Conservation (phyloP, 192 early-diverging fungal species). For the Gaertneriomyces sp. region DNA sequence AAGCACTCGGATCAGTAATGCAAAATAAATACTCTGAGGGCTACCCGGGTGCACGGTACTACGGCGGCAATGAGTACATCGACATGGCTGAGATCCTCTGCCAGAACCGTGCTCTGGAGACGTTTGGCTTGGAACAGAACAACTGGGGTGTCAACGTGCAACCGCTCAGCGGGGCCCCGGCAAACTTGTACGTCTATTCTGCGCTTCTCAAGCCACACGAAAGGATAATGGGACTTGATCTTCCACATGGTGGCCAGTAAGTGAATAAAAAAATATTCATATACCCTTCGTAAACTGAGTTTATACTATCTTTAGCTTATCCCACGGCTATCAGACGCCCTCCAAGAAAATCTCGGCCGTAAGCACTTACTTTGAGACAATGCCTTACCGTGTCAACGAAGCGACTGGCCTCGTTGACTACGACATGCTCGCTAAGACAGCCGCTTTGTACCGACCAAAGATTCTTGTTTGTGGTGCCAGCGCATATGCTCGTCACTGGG, state of each 20-base stretch:
- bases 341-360: slow-evolving; percentile 96
- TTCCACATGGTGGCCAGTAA: slow-evolving; percentile 97
- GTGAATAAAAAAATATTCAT: slow-evolving; percentile 21
- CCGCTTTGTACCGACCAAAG: slow-evolving; percentile 88
- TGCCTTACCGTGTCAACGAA: slow-evolving; percentile 92
- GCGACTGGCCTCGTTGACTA: slow-evolving; percentile 89
- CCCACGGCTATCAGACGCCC: slow-evolving; percentile 96
- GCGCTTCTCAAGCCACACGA: slow-evolving; percentile 95
- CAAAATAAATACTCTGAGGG: slow-evolving; percentile 99
- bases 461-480: slow-evolving; percentile 92
- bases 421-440: slow-evolving; percentile 77
- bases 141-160: slow-evolving; percentile 99
- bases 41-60: slow-evolving; percentile 95
- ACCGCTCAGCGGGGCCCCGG: slow-evolving; percentile 91
- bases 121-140: slow-evolving; percentile 73
- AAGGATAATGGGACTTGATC: slow-evolving; percentile 95
- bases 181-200: slow-evolving; percentile 95
- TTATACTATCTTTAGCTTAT: slow-evolving; percentile 58
- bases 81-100: slow-evolving; percentile 92
- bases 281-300: background rate
- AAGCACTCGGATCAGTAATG: slow-evolving; percentile 94
- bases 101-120: slow-evolving; percentile 92
- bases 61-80: slow-evolving; percentile 98
- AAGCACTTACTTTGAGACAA: slow-evolving; percentile 92
- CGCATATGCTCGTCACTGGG: slow-evolving; percentile 92